Evolutionary conservation across 2,329 filamentous ascomycete species (phyloP).

Genomic region (Incumbomyces lentus): DNA sequence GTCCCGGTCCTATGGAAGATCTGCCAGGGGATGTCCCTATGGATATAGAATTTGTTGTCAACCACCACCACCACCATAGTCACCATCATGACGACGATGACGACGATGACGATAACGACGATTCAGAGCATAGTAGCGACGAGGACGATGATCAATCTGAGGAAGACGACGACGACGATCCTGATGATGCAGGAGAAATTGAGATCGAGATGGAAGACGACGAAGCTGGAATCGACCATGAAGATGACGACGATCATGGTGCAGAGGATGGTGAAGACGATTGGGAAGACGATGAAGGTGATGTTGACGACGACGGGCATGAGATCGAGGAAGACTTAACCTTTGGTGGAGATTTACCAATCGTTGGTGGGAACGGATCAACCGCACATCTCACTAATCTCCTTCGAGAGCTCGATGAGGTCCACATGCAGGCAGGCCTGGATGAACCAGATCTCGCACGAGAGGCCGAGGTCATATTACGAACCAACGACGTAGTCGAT

Average conservation of each 20-base stretch:
- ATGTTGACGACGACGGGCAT: conserved; percentile 34
- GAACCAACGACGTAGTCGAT: conserved; percentile 10
- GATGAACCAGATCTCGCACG: conserved; percentile 12
- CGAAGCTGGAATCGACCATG: conserved; percentile 31
- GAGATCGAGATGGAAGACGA: conserved; percentile 46
- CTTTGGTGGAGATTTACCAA: conserved; percentile 10
- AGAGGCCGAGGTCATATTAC: conserved; percentile 12
- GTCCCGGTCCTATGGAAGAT: conserved; percentile 58
- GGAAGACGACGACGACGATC: conserved; percentile 44
- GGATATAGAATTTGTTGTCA: conserved; percentile 81
- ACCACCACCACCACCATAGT: conserved; percentile 52
- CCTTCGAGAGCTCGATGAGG: conserved; percentile 17
- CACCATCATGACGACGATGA: conserved; percentile 49
- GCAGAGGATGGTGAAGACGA: conserved; percentile 34
- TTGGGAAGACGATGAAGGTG: conserved; percentile 41
- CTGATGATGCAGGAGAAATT: conserved; percentile 47
- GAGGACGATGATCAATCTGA: conserved; percentile 40
- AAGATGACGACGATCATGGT: conserved; percentile 19
- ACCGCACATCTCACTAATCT: conserved; percentile 27
- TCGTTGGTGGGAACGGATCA: conserved; percentile 27
- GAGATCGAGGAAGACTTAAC: conserved; percentile 30
- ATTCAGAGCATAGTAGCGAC: conserved; percentile 43
- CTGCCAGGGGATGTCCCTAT: conserved; percentile 50
- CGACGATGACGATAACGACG: conserved; percentile 47
- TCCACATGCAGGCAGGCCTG: conserved; percentile 6